Evolutionary conservation across 2,329 filamentous ascomycete species (phyloP).

Genomic region (Diaporthe ilicicola): DNA sequence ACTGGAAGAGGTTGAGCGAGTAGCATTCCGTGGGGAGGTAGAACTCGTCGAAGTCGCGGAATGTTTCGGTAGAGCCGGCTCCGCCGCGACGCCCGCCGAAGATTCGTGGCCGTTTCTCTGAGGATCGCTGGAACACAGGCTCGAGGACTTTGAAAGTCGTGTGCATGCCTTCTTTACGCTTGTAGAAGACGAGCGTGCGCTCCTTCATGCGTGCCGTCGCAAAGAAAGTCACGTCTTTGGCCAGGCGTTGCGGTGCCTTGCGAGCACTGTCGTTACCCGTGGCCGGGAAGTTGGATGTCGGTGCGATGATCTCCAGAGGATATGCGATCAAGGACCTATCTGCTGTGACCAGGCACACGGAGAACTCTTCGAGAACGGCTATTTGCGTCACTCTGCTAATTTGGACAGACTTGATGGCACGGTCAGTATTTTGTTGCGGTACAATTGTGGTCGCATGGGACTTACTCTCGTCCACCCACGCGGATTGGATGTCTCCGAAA

Average conservation of each 20-base stretch:
- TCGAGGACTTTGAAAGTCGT: slow-evolving; percentile 98
- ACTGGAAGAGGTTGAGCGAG: slow-evolving; percentile 95
- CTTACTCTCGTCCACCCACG: slow-evolving; percentile 89
- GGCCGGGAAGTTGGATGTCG: slow-evolving; percentile 67
- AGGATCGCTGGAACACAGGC: slow-evolving; percentile 91
- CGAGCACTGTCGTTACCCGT: slow-evolving; percentile 76
- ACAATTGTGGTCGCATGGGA: slow-evolving; percentile 32
- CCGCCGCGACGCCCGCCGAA: slow-evolving; percentile 67
- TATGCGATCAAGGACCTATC: slow-evolving; percentile 94
- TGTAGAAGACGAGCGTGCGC: slow-evolving; percentile 92
- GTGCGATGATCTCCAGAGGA: slow-evolving; percentile 85
- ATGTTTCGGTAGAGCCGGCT: slow-evolving; percentile 86
- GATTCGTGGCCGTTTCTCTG: slow-evolving; percentile 79
- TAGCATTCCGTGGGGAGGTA: slow-evolving; percentile 97
- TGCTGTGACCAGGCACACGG: slow-evolving; percentile 87
- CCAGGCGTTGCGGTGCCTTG: slow-evolving; percentile 89
- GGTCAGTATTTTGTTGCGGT: slow-evolving; percentile 34
- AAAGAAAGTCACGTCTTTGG: slow-evolving; percentile 96
- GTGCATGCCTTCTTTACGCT: slow-evolving; percentile 90
- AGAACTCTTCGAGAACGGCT: slow-evolving; percentile 94
- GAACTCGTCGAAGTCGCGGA: slow-evolving; percentile 98
- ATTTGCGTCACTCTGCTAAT: slow-evolving; percentile 86
- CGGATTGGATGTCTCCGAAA: slow-evolving; percentile 87
- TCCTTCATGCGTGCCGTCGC: slow-evolving; percentile 98
- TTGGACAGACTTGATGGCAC: slow-evolving; percentile 71